Conservation (phyloP, 169 alveolate species). For the Sarcocystis neurona region DNA sequence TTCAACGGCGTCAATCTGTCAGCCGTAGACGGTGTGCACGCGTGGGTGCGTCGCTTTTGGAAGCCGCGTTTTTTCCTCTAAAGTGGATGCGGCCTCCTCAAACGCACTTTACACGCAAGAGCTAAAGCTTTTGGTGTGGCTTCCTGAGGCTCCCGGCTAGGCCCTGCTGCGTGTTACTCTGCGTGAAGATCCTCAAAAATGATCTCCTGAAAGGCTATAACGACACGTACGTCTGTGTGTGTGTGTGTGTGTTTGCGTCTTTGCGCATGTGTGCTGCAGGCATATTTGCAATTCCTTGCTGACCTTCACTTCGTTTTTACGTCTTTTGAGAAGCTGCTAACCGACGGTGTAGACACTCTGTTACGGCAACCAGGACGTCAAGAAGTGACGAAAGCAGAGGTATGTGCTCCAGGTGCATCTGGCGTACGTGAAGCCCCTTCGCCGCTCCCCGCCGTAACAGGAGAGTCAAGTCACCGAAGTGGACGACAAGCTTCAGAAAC, state of each 20-base stretch:
- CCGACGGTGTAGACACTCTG: neutral
- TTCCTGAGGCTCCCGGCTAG: too few species aligned
- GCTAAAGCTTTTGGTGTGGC: too few species aligned
- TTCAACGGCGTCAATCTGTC: too few species aligned
- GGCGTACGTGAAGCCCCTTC: neutral
- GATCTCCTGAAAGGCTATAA: too few species aligned
- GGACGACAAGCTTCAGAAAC: neutral
- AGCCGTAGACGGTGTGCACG: too few species aligned
- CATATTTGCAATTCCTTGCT: neutral
- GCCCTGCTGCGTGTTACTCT: too few species aligned
- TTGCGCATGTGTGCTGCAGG: neutral
- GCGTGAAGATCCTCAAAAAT: too few species aligned
- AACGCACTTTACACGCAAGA: too few species aligned
- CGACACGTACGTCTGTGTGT: neutral
- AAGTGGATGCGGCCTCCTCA: too few species aligned
- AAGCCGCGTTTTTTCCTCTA: too few species aligned
- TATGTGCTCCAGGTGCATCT: neutral
- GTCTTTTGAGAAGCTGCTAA: neutral
- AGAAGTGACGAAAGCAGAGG: neutral
- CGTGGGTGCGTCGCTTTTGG: too few species aligned
- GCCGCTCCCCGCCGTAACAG: neutral
- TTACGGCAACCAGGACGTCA: neutral
- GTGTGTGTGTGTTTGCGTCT: neutral
- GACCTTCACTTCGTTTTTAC: slow-evolving; percentile 18
- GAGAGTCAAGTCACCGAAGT: too few species aligned